Conservation (phyloP, 371 early-diverging fungal species). For the Encephalitozoon cuniculi region DNA sequence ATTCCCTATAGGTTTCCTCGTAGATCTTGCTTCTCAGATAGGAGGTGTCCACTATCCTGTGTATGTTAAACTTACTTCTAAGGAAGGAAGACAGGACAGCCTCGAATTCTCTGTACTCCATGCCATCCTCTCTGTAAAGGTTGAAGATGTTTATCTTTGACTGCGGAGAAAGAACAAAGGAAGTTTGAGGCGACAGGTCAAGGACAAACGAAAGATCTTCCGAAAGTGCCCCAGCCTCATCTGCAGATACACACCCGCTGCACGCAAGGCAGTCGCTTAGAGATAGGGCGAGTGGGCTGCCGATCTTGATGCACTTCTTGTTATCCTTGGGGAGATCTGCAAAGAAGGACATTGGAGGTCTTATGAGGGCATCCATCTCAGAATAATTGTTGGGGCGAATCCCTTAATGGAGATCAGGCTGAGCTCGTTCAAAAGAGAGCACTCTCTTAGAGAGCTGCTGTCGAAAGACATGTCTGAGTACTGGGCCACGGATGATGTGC, state of each 20-base stretch:
- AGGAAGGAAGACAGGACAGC: conserved; percentile 12
- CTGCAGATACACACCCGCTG: conserved; percentile 49
- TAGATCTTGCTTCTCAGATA: conserved; percentile 12
- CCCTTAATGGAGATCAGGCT: conserved; percentile 58
- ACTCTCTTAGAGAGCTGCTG: conserved; percentile 58
- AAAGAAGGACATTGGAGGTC: background rate
- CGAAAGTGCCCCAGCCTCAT: conserved; percentile 26
- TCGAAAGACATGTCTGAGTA: conserved; percentile 44
- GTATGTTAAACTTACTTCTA: conserved; percentile 2
- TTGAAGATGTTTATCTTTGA: conserved; percentile 40
- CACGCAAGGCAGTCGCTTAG: conserved; percentile 55
- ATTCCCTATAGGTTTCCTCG: conserved; percentile 14
- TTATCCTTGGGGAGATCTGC: background rate
- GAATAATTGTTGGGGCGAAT: background rate
- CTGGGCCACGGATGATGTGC: conserved; percentile 60
- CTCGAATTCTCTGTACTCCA: conserved; percentile 37
- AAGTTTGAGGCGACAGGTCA: background rate
- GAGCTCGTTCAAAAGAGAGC: conserved; percentile 58
- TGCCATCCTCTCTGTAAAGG: background rate
- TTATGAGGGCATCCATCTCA: background rate
- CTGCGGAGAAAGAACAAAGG: conserved; percentile 46
- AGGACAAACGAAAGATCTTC: conserved; percentile 2
- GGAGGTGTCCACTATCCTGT: conserved; percentile 38
- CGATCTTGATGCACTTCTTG: background rate
- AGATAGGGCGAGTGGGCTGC: background rate